Conservation (phyloP, 1,139 yeast genomes). For the Kodamaea sp. region DNA sequence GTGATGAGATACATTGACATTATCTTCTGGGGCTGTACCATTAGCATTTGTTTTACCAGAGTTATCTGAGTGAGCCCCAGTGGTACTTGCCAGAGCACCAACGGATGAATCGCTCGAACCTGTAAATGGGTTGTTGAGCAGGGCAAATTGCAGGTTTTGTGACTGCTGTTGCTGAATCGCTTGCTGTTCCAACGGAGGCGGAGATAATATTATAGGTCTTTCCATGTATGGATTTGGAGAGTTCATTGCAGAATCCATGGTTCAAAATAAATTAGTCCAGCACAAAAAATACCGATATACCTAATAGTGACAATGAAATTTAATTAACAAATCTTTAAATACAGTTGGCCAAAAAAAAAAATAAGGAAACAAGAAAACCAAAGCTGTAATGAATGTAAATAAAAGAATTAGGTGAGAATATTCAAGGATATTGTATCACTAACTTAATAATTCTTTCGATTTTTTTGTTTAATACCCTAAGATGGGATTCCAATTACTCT, state of each 20-base stretch:
- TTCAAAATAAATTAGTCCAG: too few relatives aligned
- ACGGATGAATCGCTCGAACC: neutral
- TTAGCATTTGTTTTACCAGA: neutral
- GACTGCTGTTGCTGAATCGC: slow-evolving; percentile 3
- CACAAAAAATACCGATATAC: too few relatives aligned
- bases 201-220: slow-evolving; percentile 40
- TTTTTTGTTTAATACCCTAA: too few relatives aligned
- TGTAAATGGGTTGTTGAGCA: slow-evolving; percentile 3
- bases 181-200: slow-evolving; percentile 34
- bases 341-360: too few relatives aligned
- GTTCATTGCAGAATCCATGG: slow-evolving; percentile 8
- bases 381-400: too few relatives aligned
- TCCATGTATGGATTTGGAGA: slow-evolving; percentile 17
- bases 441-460: too few relatives aligned
- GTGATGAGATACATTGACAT: neutral
- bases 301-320: too few relatives aligned
- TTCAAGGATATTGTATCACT: too few relatives aligned
- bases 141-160: slow-evolving; percentile 2
- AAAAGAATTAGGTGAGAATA: too few relatives aligned
- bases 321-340: too few relatives aligned
- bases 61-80: neutral
- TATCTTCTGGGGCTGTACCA: neutral
- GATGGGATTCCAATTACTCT: too few relatives aligned
- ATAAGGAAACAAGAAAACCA: too few relatives aligned
- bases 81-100: neutral